These are phyloP conservation scores for Phytophthora pisi DNA, from an alignment of 352 stramenopile species.

Conservation along the genomic window DNA sequence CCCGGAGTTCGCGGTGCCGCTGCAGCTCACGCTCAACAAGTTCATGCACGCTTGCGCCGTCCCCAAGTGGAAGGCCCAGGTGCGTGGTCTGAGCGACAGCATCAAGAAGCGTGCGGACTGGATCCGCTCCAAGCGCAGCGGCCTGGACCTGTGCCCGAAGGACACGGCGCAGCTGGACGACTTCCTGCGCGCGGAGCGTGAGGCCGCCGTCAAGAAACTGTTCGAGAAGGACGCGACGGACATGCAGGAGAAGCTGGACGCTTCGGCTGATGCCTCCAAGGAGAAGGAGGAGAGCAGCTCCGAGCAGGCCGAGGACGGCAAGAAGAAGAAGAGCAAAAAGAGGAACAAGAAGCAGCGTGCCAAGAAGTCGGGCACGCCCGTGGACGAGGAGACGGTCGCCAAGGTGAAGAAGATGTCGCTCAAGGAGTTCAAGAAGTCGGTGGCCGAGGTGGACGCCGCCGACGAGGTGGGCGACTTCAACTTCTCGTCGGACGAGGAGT, in stretches of 20 bases:
- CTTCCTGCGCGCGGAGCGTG: conserved; percentile 81
- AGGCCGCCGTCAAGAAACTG: conserved; percentile 87
- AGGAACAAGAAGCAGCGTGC: conserved; percentile 42
- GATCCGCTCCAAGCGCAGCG: conserved; percentile 91
- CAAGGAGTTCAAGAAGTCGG: conserved; percentile 81
- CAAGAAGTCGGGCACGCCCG: conserved; percentile 36
- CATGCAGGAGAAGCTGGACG: conserved; percentile 77
- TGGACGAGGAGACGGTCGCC: conserved; percentile 69
- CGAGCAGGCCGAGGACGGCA: conserved; percentile 29
- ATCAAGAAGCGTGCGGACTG: conserved; percentile 80
- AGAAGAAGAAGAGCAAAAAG: conserved; percentile 53
- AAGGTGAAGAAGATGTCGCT: conserved; percentile 87
- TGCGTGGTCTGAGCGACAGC: conserved; percentile 63
- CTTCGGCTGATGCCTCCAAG: conserved; percentile 45
- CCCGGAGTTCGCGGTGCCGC: conserved; percentile 93
- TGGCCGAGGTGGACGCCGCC: conserved; percentile 68
- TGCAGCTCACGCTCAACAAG: conserved; percentile 88
- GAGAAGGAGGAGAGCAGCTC: conserved; percentile 38
- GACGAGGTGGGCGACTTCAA: conserved; percentile 83
- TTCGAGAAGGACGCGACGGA: conserved; percentile 71
- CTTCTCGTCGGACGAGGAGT: conserved; percentile 79
- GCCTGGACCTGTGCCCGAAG: conserved; percentile 87
- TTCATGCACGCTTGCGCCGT: conserved; percentile 87
- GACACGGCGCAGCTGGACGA: conserved; percentile 87
- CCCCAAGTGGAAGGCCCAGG: conserved; percentile 81